Evolutionary conservation across 163 green algal genomes (phyloP).

Genomic region (Dunaliella salina): DNA sequence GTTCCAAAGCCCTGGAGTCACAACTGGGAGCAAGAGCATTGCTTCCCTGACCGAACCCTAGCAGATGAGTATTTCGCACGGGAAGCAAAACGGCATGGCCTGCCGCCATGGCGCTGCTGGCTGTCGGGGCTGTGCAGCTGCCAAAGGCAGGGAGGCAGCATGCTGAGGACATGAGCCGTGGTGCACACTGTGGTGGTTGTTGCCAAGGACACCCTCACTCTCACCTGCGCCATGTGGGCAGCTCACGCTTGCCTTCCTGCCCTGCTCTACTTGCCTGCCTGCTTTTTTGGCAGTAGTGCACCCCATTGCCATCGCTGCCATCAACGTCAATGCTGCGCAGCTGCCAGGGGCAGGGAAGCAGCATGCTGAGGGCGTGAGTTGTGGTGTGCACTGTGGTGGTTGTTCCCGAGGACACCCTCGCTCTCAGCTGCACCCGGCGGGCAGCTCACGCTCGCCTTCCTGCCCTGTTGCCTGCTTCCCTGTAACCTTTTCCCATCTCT

Average conservation of each 20-base stretch:
- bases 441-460: neutral
- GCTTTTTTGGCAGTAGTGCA: too few relatives aligned
- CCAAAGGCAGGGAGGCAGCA: neutral
- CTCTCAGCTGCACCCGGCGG: too few relatives aligned
- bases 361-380: neutral
- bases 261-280: neutral
- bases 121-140: neutral
- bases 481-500: too few relatives aligned
- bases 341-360: neutral
- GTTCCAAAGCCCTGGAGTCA: too few relatives aligned
- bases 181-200: too few relatives aligned
- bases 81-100: too few relatives aligned
- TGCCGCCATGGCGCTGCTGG: too few relatives aligned
- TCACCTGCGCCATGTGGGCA: neutral
- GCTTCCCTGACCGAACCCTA: too few relatives aligned
- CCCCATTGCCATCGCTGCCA: neutral
- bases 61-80: too few relatives aligned
- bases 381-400: neutral
- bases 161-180: neutral
- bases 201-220: neutral
- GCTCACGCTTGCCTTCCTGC: neutral
- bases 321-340: neutral
- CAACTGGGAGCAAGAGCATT: too few relatives aligned
- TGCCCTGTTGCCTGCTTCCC: neutral
- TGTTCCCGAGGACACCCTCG: neutral